Percentiles rank a stretch among this genome's conserved stretches.
Evolutionary conservation across 148 eudicot genomes (phyloP).

Genomic region (Rhododendron ferrugineum): DNA sequence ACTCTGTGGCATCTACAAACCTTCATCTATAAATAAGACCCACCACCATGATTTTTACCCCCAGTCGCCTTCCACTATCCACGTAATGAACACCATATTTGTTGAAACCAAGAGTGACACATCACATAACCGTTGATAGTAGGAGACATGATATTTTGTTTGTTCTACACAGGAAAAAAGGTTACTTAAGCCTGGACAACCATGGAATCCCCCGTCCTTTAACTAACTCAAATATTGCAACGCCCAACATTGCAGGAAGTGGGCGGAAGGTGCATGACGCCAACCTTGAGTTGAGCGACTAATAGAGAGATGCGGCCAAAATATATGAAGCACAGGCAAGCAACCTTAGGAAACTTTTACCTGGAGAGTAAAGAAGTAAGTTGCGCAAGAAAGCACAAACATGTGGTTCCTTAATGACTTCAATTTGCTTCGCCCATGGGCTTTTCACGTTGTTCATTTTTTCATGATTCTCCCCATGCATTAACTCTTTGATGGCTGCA

Average conservation of each 20-base stretch:
- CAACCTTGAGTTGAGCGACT: background rate
- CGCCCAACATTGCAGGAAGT: background rate
- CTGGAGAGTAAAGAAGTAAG: slow-evolving; percentile 69
- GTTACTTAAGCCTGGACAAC: background rate
- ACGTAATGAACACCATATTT: background rate
- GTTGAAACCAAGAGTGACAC: background rate
- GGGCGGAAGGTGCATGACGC: background rate
- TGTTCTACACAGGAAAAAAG: background rate
- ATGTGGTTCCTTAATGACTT: slow-evolving; percentile 55
- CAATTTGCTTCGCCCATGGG: slow-evolving; percentile 63
- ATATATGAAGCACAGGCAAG: background rate
- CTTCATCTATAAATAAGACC: background rate
- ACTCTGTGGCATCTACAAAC: background rate
- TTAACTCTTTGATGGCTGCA: slow-evolving; percentile 65
- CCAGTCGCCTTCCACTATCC: background rate
- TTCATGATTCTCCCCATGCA: slow-evolving; percentile 26
- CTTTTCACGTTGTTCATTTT: slow-evolving; percentile 35
- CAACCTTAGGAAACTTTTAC: slow-evolving; percentile 31
- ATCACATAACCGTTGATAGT: background rate
- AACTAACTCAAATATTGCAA: background rate
- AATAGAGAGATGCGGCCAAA: background rate
- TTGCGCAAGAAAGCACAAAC: slow-evolving; percentile 49
- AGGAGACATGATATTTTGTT: background rate
- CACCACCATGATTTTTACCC: background rate
- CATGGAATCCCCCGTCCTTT: background rate